phyloP scores from a whole-genome alignment of 2,329 filamentous ascomycete species.

The Epichloe glyceriae region DNA sequence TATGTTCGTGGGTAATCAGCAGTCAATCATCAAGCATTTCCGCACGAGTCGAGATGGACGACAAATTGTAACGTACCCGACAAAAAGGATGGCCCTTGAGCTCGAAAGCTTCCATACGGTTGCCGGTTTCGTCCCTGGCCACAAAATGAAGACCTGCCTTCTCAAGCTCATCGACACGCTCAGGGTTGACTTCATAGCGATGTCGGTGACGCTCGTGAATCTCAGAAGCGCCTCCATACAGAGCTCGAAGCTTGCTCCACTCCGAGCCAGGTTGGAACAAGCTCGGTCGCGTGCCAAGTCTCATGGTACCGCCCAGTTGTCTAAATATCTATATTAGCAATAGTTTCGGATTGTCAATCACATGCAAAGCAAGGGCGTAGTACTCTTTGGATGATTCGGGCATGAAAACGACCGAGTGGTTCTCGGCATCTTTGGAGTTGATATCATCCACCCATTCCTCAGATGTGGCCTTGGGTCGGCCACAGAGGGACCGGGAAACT shows the following conservation, averaged over 20 bases:
- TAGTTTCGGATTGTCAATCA: neutral
- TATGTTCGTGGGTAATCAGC: neutral
- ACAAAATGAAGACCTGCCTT: constrained; percentile 59
- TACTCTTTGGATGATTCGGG: constrained; percentile 48
- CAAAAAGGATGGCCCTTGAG: constrained; percentile 75
- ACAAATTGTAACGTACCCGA: constrained; percentile 21
- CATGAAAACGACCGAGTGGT: constrained; percentile 80
- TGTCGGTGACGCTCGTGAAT: constrained; percentile 73
- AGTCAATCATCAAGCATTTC: neutral
- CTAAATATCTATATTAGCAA: neutral
- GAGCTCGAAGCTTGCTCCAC: constrained; percentile 62
- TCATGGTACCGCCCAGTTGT: constrained; percentile 73
- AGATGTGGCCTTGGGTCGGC: constrained; percentile 41
- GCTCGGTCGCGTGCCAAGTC: constrained; percentile 62
- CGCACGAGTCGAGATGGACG: neutral
- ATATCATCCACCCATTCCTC: constrained; percentile 35
- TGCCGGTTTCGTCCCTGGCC: constrained; percentile 65
- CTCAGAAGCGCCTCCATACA: constrained; percentile 50
- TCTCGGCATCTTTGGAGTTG: constrained; percentile 33
- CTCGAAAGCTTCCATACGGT: constrained; percentile 75
- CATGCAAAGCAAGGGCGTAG: constrained; percentile 5
- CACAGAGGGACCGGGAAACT: constrained; percentile 64
- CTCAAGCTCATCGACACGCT: constrained; percentile 56
- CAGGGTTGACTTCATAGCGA: constrained; percentile 82
- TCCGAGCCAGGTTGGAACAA: constrained; percentile 64